Evolutionary conservation across 73 alveolate species (phyloP).

Genomic region (Paramecium pentaurelia): DNA sequence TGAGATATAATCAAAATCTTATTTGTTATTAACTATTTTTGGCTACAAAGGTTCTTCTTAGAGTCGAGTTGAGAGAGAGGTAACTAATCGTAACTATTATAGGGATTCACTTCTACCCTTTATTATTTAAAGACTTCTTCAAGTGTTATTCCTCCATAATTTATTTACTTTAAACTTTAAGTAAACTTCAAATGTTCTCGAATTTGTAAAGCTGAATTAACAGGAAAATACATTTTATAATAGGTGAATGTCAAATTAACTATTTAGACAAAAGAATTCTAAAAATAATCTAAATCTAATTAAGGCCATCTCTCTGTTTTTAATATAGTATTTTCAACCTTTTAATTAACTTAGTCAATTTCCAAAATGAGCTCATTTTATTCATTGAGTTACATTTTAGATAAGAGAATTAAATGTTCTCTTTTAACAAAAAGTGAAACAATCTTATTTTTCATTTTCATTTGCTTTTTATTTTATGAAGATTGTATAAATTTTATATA

Average conservation of each 20-base stretch:
- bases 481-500: background rate
- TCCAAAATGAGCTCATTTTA: background rate
- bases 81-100: background rate
- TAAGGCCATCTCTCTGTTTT: background rate
- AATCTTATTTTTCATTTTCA: background rate
- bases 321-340: background rate
- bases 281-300: background rate
- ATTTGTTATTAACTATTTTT: background rate
- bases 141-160: constrained; percentile 18
- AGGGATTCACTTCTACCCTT: constrained; percentile 2
- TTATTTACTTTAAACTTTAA: background rate
- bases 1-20: background rate
- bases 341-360: background rate
- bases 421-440: background rate
- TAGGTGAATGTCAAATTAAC: background rate
- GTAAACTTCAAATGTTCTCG: background rate
- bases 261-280: background rate
- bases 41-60: background rate
- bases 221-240: constrained; percentile 11
- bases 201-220: background rate
- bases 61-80: background rate
- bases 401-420: background rate
- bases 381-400: background rate
- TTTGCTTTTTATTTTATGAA: background rate
- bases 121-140: background rate